Base-by-base conservation (phyloP, 1,139 yeast genomes). In the Saccharomyces hybrid region DNA sequence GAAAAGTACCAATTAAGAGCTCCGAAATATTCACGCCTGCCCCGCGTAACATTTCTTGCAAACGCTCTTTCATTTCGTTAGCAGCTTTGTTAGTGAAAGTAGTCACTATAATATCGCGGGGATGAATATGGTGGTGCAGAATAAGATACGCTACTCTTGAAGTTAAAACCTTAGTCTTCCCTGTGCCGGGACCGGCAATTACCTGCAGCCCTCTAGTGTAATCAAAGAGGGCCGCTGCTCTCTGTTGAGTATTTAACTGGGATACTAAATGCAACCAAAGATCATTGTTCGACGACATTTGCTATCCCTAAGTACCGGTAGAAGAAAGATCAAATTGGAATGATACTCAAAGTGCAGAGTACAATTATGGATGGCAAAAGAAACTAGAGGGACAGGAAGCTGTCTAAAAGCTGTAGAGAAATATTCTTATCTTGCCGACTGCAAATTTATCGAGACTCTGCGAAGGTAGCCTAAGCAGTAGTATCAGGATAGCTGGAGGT, bases 11-110 rank as follows among this genome's bases (percentile, higher is more conserved):
- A 46, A 89, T 81, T 55, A 83, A 70, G 25, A 90, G 70, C 28
- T 73, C 72, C 2, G 76, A 64, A 2, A 72, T 56, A 25, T 72
- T 60, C 0, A 76, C 64, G 23, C 73, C 74, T 1, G 80, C 71
- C 2, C 66, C 71, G 27, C 69, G 63, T 6, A 89, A 67, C 52
- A 83, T 54, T 1, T 53, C 57, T 0, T 62, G 61, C 23, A 88
- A 69, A 46, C 98, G 73, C 48, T 80, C 84, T 14, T 75, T 73
- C 87, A 91, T 85, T 69, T 91, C 97, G 52, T 76, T 78, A 2
- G 97, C 95, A 0, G 97, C 97, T 61, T 85, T 86, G 65, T 88
- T 88, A 20, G 97, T 90, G 71, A 91, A 91, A 0, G 97, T 90
- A 11, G 96, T 88, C 27, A 90, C 93, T 3, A 91, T 78, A 46